Base-by-base conservation (phyloP, 2,329 filamentous ascomycete genomes). In the Aspergillus hortae region DNA sequence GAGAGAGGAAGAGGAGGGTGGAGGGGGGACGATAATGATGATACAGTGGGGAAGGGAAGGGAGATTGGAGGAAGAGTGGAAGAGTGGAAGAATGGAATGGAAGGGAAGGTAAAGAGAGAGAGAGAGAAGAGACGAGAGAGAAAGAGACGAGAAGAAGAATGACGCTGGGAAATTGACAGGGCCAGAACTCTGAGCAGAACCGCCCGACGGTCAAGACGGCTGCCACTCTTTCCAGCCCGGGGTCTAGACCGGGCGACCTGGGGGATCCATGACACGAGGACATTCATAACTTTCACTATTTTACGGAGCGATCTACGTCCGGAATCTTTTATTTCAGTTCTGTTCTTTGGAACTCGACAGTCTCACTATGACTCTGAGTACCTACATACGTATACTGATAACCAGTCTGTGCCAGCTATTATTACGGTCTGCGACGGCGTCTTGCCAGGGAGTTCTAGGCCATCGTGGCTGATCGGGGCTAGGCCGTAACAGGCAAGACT, bases 181-280 rank as follows among this genome's bases (percentile, higher is more conserved):
- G 45, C 51, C 45, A 54, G 51, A 54, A 52, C 42, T 48, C 48
- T 17, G 25, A 40, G 48, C 32, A 36, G 42, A 25, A 43, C 27
- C 27, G 35, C 35, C 30, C 46, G 51, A 58, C 53, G 47, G 53
- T 48, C 53, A 46, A 48, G 51, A 53, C 44, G 44, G 53, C 56
- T 57, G 52, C 51, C 48, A 54, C 52, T 56, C 19, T 52, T 59
- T 49, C 43, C 50, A 49, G 14, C 48, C 25, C 19, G 19, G 55
- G 57, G 56, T 61, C 58, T 61, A 59, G 58, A 61, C 58, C 57
- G 43, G 53, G 49, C 52, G 48, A 47, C 21, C 51, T 55, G 50
- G 53, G 53, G 56, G 56, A 56, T 57, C 55, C 55, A 59, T 60
- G 58, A 61, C 58, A 61, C 58, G 56, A 58, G 56, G 55, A 45